Evolutionary conservation across 169 alveolate species (phyloP), one percentile per base, ranked within the genome.

Genomic region (Plasmodium gonderi): DNA sequence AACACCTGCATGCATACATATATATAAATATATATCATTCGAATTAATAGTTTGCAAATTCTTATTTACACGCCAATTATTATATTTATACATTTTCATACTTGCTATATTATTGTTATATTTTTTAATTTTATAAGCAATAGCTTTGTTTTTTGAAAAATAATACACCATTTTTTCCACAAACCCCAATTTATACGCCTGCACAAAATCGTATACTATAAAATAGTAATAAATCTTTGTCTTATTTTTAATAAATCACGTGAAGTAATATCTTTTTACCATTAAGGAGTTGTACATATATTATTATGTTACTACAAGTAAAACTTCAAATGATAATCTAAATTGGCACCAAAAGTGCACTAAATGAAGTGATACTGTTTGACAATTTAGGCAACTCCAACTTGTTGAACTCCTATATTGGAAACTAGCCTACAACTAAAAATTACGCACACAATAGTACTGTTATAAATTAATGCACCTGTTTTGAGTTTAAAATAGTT

Each of bases 21-120:
- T 36, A 60, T 23, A 54, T 60, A 60, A 23, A 20, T 60, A 60
- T 36, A 60, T 12, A 54, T 54, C 72, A 60, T 60, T 60, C 72
- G 72, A 60, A 60, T 60, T 60, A 60, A 60, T 36, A 60, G 36
- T 60, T 60, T 17, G 72, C 72, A 60, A 60, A 60, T 60, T 60
- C 40, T 60, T 60, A 60, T 11, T 36, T 60, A 60, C 72, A 12
- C 11, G 17, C 72, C 72, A 60, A 60, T 4, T 60, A 60, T 8
- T 60, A 36, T n/a, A 60, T 60, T 17, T n/a, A n/a, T n/a, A n/a
- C 40, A 3, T 60, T 42, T 60, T 60, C 38, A 6, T 14, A n/a
- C 72, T 23, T 60, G 26, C 72, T 23, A 7, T 60, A 60, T n/a
- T n/a, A 60, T 20, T 60, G 72, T 60, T 60, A 60, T 60, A 23